Evolutionary conservation across 2,329 filamentous ascomycete genomes (phyloP), one percentile per base, ranked within the genome.

Genomic region (Colletotrichum spaethianum): DNA sequence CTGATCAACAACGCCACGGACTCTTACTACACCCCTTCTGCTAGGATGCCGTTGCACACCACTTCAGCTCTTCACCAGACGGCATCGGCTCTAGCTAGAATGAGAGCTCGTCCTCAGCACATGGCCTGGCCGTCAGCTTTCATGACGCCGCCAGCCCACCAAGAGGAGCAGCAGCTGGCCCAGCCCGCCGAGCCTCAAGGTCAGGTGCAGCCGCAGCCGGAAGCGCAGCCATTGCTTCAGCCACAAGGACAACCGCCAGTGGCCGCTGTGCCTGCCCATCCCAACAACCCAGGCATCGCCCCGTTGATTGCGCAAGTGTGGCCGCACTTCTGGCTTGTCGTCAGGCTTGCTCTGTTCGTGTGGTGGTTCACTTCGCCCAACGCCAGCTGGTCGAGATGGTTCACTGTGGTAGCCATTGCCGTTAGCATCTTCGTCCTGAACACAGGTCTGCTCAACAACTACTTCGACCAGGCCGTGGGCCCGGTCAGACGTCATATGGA

Each of bases 291-390:
- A 1, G 80, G 78, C 4, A 78, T 79, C 0, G 82, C 77, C 3
- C 81, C 83, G 23, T 72, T 86, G 28, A 67, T 85, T 59, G 83
- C 82, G 5, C 84, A 84, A 20, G 65, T 89, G n/a, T 88, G 87
- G 83, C 89, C 89, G n/a, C 87, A 91, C 63, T 77, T 92, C 36
- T 92, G 90, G 90, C 83, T 92, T 63, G 75, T 91, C 1, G 81
- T 90, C 44, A 86, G 90, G 9, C 80, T 93, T 11, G 82, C 85
- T 14, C 80, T 89, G 7, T 91, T 92, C 77, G 86, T 92, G 16
- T 92, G 89, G 89, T 90, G 91, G 80, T 92, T 92, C 73, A 91
- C 90, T 0, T 86, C 86, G 12, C 86, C 88, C 0, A 84, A 86
- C 55, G 83, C 86, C 2, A 91, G 86, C 76, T 92, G 89, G 89